Conservation (phyloP, 1,139 yeast species). For the Blastobotrys petasosporus region DNA sequence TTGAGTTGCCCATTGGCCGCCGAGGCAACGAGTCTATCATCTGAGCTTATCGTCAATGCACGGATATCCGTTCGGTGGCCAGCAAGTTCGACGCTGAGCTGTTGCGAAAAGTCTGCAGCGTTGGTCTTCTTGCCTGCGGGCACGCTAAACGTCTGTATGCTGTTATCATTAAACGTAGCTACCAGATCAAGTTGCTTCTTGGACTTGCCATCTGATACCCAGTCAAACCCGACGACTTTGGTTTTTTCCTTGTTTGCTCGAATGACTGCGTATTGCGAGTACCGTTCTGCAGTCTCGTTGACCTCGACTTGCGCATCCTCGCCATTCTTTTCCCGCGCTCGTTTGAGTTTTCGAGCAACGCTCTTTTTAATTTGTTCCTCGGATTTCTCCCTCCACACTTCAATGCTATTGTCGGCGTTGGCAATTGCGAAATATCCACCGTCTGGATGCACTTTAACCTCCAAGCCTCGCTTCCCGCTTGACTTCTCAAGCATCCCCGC, state of each 20-base stretch:
- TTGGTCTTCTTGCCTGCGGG: conserved; percentile 36
- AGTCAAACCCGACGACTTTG: conserved; percentile 32
- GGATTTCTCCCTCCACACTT: conserved; percentile 69
- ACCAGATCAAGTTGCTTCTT: conserved; percentile 48
- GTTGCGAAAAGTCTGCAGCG: conserved; percentile 45
- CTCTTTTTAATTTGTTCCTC: conserved; percentile 79
- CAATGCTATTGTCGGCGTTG: conserved; percentile 76
- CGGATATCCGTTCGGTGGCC: conserved; percentile 92
- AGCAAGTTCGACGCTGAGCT: conserved; percentile 57
- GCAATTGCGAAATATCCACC: conserved; percentile 57
- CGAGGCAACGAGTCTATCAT: conserved; percentile 73
- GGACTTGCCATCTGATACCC: conserved; percentile 32
- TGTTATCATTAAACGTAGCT: conserved; percentile 63
- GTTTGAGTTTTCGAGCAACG: conserved; percentile 67
- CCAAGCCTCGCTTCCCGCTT: conserved; percentile 69
- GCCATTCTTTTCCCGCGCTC: conserved; percentile 57
- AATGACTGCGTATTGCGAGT: conserved; percentile 29
- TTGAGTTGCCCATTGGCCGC: conserved; percentile 88
- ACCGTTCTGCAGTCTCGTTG: conserved; percentile 28
- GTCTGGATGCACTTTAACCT: conserved; percentile 46
- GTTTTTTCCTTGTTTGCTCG: conserved; percentile 26
- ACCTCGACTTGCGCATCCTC: conserved; percentile 49
- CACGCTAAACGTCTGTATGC: conserved; percentile 62
- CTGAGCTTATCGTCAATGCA: conserved; percentile 74
- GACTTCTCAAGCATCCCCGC: conserved; percentile 66